Conservation (phyloP, 192 early-diverging fungal species). For the Backusella macrospora region DNA sequence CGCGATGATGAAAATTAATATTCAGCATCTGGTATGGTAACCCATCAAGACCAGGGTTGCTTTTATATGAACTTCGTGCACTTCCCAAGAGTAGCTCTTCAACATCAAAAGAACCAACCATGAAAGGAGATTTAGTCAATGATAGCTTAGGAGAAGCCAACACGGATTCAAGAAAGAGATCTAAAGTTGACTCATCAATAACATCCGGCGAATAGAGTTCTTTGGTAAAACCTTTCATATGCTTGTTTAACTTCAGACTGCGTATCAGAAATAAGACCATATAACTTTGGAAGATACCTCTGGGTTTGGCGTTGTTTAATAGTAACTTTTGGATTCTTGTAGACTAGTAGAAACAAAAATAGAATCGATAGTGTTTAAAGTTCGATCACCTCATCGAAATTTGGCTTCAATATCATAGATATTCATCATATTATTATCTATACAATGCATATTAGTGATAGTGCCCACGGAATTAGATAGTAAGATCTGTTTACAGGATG, state of each 20-base stretch:
- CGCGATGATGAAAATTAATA: neutral
- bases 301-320: neutral
- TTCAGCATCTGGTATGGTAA: slow-evolving; percentile 18
- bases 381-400: neutral
- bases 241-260: neutral
- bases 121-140: neutral
- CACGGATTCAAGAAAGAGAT: neutral
- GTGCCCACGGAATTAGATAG: neutral
- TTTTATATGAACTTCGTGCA: neutral
- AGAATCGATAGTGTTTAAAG: slow-evolving; percentile 27
- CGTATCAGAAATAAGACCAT: neutral
- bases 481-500: neutral
- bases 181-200: neutral
- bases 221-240: neutral
- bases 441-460: neutral
- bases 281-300: neutral
- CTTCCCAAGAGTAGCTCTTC: neutral
- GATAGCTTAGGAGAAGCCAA: neutral
- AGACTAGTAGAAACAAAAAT: slow-evolving; percentile 23
- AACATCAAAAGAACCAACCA: neutral
- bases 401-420: neutral
- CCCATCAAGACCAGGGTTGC: slow-evolving; percentile 21
- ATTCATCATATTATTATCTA: slow-evolving; percentile 4
- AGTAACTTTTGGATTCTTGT: neutral
- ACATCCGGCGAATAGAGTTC: slow-evolving; percentile 16